Percentiles rank a stretch among this genome's conserved stretches.
phyloP scores from a whole-genome alignment of 805 yeast genomes.

The Metschnikowia henanensis region DNA sequence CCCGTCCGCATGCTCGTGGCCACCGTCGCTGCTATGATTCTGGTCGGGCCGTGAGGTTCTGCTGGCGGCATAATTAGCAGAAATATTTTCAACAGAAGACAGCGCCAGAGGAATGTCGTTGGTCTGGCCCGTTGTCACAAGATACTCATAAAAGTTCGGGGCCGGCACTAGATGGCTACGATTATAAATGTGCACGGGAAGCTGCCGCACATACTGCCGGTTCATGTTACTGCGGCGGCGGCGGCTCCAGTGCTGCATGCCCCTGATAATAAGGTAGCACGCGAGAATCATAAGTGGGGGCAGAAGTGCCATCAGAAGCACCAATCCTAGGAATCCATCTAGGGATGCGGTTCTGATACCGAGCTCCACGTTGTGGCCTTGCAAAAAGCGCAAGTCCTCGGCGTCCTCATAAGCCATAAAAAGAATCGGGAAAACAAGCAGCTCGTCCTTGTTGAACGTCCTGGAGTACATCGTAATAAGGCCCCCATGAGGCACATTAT shows the following conservation, averaged over 20 bases:
- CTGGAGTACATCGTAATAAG: slow-evolving; percentile 56
- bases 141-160: slow-evolving; percentile 28
- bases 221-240: slow-evolving; percentile 29
- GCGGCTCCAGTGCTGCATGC: slow-evolving; percentile 28
- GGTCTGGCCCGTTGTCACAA: slow-evolving; percentile 33
- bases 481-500: slow-evolving; percentile 46
- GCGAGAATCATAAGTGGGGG: slow-evolving; percentile 41
- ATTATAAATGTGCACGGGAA: slow-evolving; percentile 41
- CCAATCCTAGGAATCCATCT: slow-evolving; percentile 38
- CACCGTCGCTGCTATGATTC: too few relatives aligned
- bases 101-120: slow-evolving; percentile 15
- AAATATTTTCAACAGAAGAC: slow-evolving; percentile 15
- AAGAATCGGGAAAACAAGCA: slow-evolving; percentile 47
- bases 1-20: slow-evolving; percentile 2
- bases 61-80: too few relatives aligned
- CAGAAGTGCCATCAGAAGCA: slow-evolving; percentile 42
- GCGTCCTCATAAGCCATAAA: slow-evolving; percentile 50
- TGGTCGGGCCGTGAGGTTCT: too few relatives aligned
- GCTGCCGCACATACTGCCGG: slow-evolving; percentile 29
- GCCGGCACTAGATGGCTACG: slow-evolving; percentile 33
- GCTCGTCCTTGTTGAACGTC: slow-evolving; percentile 39
- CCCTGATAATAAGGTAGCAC: slow-evolving; percentile 32
- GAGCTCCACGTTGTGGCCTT: slow-evolving; percentile 18
- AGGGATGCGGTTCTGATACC: slow-evolving; percentile 32
- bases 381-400: slow-evolving; percentile 8